Base-by-base conservation (phyloP, 2,329 filamentous ascomycete genomes). In the Arthrobotrys iridis region DNA sequence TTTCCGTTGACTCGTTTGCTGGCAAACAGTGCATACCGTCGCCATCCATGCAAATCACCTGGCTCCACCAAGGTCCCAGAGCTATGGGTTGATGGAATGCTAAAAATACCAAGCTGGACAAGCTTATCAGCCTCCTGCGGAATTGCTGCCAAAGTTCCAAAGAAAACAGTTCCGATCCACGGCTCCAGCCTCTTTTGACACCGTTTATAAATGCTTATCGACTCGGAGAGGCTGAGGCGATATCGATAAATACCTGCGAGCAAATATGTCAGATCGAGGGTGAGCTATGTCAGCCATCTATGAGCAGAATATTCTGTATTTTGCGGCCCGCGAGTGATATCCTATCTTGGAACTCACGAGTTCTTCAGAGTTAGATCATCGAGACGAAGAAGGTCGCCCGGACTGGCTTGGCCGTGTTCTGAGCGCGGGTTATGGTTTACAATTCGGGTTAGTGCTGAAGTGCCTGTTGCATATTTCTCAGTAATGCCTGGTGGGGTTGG, bases 101-200 rank as follows among this genome's bases (percentile, higher is more conserved):
- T 74, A 74, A 74, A 67, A 74, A 74, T 74, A 66, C 62, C 65
- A 62, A 58, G 63, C 55, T 62, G 63, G 64, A 63, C 71, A 74
- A 62, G 63, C 55, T 62, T 67, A 68, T 68, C 71, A 74, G 70
- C 70, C 70, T 74, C 70, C 70, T 52, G 33, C 43, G 50, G 40
- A 43, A 64, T 65, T 15, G 22, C 26, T 46, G 28, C 40, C 40
- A 30, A 33, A 2, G n/a, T 24, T 40, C 15, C 22, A 20, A n/a
- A 40, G 30, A 71, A 33, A 37, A 33, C 55, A 64, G 60, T 46
- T 60, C 52, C 68, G 68, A 66, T 66, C 52, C 30, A 68, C 48
- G 52, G 65, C 65, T 70, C 50, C 65, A 62, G 65, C 55, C 57
- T 52, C 55, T 37, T 41, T 50, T 52, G 55, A 30, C 26, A 41